Evolutionary conservation across 1,284 basidiomycete genomes (phyloP), one percentile per base, ranked within the genome.

Genomic region (Anthracocystis panici-leucophaei): DNA sequence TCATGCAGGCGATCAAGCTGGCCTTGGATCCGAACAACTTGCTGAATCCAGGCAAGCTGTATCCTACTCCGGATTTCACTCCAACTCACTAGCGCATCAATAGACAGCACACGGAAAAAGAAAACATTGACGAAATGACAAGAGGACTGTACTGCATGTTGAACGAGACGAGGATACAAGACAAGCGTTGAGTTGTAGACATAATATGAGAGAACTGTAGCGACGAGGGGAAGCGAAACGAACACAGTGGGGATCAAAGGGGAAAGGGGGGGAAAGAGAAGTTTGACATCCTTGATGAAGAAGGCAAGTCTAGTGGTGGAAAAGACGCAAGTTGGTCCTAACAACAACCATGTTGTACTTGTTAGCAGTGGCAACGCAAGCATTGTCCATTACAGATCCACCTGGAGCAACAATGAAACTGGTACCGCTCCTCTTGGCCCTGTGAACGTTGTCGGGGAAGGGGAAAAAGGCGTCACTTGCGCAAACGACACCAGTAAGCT

Each of bases 401-500:
- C 92, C 92, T 1, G 96, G 95, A 5, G 97, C 97, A 31, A 93
- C 95, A 63, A 99, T 89, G 87, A 96, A 98, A 83, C 88, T 90
- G 54, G 94, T 94, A 1, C 96, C 96, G 73, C 93, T 95, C 88
- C 93, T 92, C 85, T 91, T 89, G 55, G 93, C 94, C 62, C 96
- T 89, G 86, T 97, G 92, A 45, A 99, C 96, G 83, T 99, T 99
- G 87, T 99, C 97, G 9, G 95, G 91, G 91, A 99, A 99, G 42
- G 96, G 96, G 93, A 99, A 99, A 89, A 99, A 99, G 64, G 96
- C 96, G 82, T 99, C 97, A 75, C 92, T 94, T 40, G 93, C 93
- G 86, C 95, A 95, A 8, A 92, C 91, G 53, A 99, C 96, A 38
- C 91, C 92, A 58, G 91, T 66, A 27, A 85, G 71, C 57, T 70